These are phyloP conservation scores for Metarhizium anisopliae DNA, from an alignment of 2,329 filamentous ascomycete species.

Conservation along the genomic window DNA sequence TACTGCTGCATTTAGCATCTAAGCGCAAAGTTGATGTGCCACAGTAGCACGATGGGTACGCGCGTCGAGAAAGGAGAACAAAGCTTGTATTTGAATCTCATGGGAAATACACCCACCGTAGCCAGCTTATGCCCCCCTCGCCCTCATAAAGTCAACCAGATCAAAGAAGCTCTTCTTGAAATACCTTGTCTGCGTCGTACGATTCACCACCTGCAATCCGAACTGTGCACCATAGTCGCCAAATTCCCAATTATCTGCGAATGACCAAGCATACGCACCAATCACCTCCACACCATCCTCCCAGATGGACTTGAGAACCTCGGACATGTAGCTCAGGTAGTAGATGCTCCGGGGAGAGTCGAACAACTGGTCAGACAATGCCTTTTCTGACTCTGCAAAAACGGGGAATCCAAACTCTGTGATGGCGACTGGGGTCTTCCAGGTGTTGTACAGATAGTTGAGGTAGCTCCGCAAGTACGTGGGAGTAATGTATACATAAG, in stretches of 20 bases:
- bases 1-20: too few relatives aligned
- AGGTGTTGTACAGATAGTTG: conserved; percentile 52
- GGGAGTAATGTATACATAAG: conserved; percentile 50
- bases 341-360: conserved; percentile 45
- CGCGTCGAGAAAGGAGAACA: too few relatives aligned
- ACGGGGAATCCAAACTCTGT: conserved; percentile 51
- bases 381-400: conserved; percentile 34
- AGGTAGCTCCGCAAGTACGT: conserved; percentile 47
- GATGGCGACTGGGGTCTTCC: conserved; percentile 36
- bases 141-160: conserved; percentile 40
- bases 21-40: too few relatives aligned
- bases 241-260: conserved; percentile 47
- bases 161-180: conserved; percentile 54
- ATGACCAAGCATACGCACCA: conserved; percentile 45
- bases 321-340: conserved; percentile 44
- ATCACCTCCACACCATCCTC: conserved; percentile 46
- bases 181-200: conserved; percentile 37
- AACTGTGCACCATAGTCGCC: conserved; percentile 36
- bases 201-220: conserved; percentile 47
- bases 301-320: conserved; percentile 45
- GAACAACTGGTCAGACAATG: conserved; percentile 39
- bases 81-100: too few relatives aligned
- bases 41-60: too few relatives aligned
- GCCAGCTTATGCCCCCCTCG: conserved; percentile 8
- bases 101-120: background rate